Evolutionary conservation across 2,329 filamentous ascomycete species (phyloP), one percentile per base, ranked within the genome.

Genomic region (Aspergillus alliaceus): DNA sequence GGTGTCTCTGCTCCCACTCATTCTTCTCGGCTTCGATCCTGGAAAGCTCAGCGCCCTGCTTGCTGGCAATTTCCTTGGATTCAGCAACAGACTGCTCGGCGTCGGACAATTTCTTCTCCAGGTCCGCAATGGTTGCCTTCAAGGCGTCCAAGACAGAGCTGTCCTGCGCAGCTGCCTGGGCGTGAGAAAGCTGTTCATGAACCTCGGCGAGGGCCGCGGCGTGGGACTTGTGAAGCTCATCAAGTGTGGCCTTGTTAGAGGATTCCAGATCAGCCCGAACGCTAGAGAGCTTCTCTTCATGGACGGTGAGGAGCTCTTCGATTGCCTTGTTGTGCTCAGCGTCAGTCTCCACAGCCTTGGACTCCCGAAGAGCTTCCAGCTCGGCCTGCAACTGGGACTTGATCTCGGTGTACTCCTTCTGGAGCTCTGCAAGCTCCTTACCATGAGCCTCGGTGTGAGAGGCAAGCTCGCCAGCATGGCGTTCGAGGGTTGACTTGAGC

Each of bases 21-120:
- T 72, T 73, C 46, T 78, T 77, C 52, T 80, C 77, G 34, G 69
- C 59, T 39, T 72, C 60, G 42, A 75, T 66, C 64, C 76, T 77
- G 52, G 77, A 73, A 58, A 82, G 76, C 49, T 82, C 80, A 46
- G 79, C 76, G 47, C 77, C 75, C 57, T 75, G 72, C 34, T 70
- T 72, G 18, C 70, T 69, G 14, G 74, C 75, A 52, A 77, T 73
- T 50, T 78, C 78, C 64, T 81, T 78, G 12, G 67, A 66, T 9
- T 76, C 70, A 48, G 72, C 64, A 34, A 72, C 69, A 37, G 69
- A 71, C 46, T 74, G 71, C 34, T 81, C 81, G 47, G 83, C 81
- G 62, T 84, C 79, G 67, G 84, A 82, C 58, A 88, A 75, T 71
- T 88, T 85, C 66, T 86, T 84, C 66, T 91, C 86, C 60, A 91